A percentile compares a stretch with the other conserved stretches of the same genome.
Evolutionary conservation across 2,329 filamentous ascomycete genomes (phyloP).

Genomic region (Cladosporium sp.): DNA sequence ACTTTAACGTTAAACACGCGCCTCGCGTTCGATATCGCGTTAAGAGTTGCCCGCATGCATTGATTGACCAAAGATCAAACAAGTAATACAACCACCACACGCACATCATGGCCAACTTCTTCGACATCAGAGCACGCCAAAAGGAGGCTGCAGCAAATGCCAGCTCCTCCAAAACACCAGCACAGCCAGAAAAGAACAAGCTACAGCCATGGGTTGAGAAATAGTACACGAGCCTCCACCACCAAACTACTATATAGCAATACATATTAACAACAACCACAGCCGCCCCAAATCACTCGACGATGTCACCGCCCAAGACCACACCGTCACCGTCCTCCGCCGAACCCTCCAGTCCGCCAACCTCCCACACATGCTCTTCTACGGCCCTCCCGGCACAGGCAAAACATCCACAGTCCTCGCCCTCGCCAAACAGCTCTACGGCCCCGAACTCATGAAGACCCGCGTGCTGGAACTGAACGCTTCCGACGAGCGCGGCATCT

Average conservation of each 20-base stretch:
- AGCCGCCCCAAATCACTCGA: constrained; percentile 91
- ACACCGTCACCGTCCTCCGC: constrained; percentile 90
- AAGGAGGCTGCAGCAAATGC: constrained; percentile 69
- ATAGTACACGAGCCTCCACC: constrained; percentile 65
- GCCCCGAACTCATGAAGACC: constrained; percentile 86
- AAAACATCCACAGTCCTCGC: constrained; percentile 98
- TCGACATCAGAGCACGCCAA: constrained; percentile 86
- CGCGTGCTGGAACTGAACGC: constrained; percentile 99
- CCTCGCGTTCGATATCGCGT: not conserved
- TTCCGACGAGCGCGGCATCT: constrained; percentile 96
- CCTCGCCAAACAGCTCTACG: constrained; percentile 95
- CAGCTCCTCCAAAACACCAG: constrained; percentile 69
- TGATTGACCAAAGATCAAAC: not conserved
- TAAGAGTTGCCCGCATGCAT: not conserved
- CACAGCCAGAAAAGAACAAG: constrained; percentile 62
- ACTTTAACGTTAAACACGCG: not conserved
- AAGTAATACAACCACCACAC: not conserved
- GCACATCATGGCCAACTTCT: constrained; percentile 80
- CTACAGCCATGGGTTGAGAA: constrained; percentile 98
- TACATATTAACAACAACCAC: constrained; percentile 18
- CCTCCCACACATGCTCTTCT: constrained; percentile 99
- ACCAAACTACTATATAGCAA: not conserved
- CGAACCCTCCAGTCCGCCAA: constrained; percentile 94
- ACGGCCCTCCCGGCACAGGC: constrained; percentile 93
- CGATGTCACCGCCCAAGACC: constrained; percentile 96